Percentiles rank a stretch among this genome's conserved stretches.
phyloP scores from a whole-genome alignment of 805 yeast species.

The Saccharomycopsis capsularis region DNA sequence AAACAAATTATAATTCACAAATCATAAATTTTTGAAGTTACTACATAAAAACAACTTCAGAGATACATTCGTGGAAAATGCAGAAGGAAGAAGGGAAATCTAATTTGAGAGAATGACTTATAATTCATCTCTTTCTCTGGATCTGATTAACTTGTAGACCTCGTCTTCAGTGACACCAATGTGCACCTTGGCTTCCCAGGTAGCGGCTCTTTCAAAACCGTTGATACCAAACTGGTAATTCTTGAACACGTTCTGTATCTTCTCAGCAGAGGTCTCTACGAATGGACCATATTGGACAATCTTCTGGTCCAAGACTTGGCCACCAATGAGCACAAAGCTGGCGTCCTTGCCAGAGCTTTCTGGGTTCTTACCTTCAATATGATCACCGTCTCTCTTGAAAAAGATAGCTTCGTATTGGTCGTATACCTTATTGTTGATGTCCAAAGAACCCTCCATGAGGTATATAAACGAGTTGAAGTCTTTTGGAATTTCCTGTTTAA shows the following conservation, averaged over 20 bases:
- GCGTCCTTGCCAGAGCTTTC: conserved; percentile 31
- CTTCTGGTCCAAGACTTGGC: conserved; percentile 64
- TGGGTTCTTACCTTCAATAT: conserved; percentile 47
- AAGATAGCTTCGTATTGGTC: conserved; percentile 48
- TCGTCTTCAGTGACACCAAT: conserved; percentile 16
- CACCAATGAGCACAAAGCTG: conserved; percentile 70
- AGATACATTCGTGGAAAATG: no score
- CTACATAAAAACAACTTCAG: no score
- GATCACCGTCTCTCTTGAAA: conserved; percentile 64
- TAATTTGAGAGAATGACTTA: background rate
- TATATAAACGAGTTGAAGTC: conserved; percentile 67
- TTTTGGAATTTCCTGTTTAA: conserved; percentile 50
- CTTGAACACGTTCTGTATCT: conserved; percentile 59
- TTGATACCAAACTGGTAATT: conserved; percentile 64
- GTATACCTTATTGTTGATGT: conserved; percentile 37
- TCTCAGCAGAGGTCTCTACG: conserved; percentile 64
- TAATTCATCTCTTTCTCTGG: conserved; percentile 1
- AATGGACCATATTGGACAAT: conserved; percentile 89
- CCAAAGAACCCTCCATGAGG: conserved; percentile 53
- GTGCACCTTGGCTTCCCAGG: conserved; percentile 15
- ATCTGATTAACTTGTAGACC: background rate
- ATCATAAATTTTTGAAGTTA: no score
- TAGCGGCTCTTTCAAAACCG: conserved; percentile 60
- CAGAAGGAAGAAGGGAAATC: background rate
- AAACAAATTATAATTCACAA: no score